These are phyloP conservation scores for Melastoma malabathricum DNA, from an alignment of 345 rosid species.

Conservation along the genomic window DNA sequence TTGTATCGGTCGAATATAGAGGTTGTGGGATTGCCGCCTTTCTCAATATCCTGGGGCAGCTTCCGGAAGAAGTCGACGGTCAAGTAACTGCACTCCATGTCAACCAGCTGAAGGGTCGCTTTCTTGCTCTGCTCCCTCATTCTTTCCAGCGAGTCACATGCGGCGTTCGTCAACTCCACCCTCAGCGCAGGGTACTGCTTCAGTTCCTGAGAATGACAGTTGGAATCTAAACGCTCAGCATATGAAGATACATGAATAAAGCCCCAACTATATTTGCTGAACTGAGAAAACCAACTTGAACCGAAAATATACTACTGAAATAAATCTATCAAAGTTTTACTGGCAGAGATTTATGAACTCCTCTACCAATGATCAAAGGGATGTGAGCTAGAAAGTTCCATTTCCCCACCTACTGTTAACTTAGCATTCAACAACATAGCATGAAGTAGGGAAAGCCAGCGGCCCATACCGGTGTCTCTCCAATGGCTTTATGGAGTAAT, in stretches of 20 bases:
- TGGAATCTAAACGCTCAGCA: background rate
- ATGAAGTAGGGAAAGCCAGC: conserved; percentile 11
- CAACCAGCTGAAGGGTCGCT: conserved; percentile 84
- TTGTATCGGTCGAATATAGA: conserved; percentile 94
- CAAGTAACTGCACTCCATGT: conserved; percentile 89
- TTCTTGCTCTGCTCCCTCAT: conserved; percentile 88
- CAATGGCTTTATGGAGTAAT: conserved; percentile 85
- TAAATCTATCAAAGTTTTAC: no score
- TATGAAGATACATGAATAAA: no score
- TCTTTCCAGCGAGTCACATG: conserved; percentile 74
- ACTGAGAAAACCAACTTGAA: no score
- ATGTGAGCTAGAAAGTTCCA: no score
- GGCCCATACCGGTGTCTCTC: conserved; percentile 51
- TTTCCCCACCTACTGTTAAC: no score
- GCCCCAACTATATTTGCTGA: no score
- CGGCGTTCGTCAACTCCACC: conserved; percentile 86
- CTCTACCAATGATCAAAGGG: no score
- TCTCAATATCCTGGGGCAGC: conserved; percentile 96
- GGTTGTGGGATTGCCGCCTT: conserved; percentile 95
- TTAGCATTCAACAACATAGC: no score
- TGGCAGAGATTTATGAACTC: no score
- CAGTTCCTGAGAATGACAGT: conserved; percentile 43
- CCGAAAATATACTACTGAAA: no score
- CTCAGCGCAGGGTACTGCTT: conserved; percentile 95
- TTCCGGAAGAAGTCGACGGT: conserved; percentile 96